Evolutionary conservation across 2,329 filamentous ascomycete genomes (phyloP).

Genomic region (Xylariaceae sp.): DNA sequence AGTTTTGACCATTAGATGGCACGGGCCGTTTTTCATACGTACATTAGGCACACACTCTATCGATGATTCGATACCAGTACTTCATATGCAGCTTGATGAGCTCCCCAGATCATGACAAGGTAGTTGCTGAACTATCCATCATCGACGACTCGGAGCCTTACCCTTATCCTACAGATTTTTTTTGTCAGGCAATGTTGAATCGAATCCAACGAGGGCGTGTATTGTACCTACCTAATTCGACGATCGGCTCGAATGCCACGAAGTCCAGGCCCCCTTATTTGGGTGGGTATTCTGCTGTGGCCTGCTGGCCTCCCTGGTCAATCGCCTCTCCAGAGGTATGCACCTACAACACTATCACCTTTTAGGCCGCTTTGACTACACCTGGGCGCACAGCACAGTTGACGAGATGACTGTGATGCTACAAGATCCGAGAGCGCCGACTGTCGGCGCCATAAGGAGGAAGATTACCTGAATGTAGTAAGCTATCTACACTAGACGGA

Average conservation of each 20-base stretch:
- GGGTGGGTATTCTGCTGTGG: not conserved
- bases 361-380: not conserved
- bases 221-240: not conserved
- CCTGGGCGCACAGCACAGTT: constrained; percentile 1
- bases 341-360: no score
- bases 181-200: not conserved
- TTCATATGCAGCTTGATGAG: not conserved
- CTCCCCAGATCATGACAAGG: constrained; percentile 10
- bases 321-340: not conserved
- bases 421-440: constrained; percentile 3
- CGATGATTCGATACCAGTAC: not conserved
- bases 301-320: not conserved
- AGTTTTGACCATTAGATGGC: not conserved
- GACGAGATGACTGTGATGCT: not conserved
- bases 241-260: not conserved
- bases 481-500: not conserved
- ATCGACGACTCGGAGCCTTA: not conserved
- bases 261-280: not conserved
- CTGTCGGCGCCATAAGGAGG: not conserved
- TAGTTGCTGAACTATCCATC: not conserved
- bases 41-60: not conserved
- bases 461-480: no score
- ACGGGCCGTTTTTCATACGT: constrained; percentile 3
- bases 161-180: not conserved
- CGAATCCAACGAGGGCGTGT: not conserved